A percentile compares a stretch with the other conserved stretches of the same genome.
phyloP scores from a whole-genome alignment of 2,329 filamentous ascomycete genomes.

The Penicillium janthinellum region DNA sequence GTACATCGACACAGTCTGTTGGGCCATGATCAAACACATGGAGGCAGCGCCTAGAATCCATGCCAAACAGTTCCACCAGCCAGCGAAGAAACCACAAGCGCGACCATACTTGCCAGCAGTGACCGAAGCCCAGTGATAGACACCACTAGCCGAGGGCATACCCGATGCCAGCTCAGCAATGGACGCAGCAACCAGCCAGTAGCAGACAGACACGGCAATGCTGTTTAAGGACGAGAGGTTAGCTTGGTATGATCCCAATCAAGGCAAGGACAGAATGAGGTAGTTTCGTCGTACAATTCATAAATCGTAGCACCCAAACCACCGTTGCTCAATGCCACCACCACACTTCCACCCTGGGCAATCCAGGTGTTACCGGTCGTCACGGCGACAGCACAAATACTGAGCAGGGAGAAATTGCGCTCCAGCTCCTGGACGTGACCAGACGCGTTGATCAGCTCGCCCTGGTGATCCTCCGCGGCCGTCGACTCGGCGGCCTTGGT shows the following conservation, averaged over 20 bases:
- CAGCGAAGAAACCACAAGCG: conserved; percentile 50
- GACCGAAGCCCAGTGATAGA: conserved; percentile 64
- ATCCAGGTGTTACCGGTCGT: conserved; percentile 69
- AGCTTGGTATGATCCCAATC: conserved; percentile 5
- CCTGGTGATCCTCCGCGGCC: conserved; percentile 30
- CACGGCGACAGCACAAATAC: conserved; percentile 61
- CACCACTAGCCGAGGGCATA: conserved; percentile 62
- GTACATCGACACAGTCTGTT: conserved; percentile 64
- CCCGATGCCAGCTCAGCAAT: conserved; percentile 63
- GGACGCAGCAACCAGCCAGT: conserved; percentile 60
- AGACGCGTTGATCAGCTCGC: conserved; percentile 61
- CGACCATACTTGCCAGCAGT: conserved; percentile 60
- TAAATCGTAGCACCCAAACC: conserved; percentile 64
- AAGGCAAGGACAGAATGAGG: neutral
- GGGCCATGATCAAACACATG: conserved; percentile 60
- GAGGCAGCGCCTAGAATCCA: conserved; percentile 66
- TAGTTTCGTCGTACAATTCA: conserved; percentile 52
- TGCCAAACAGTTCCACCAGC: conserved; percentile 48
- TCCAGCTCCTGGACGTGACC: conserved; percentile 65
- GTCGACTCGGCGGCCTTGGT: conserved; percentile 23
- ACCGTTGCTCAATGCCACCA: conserved; percentile 61
- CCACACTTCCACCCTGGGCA: conserved; percentile 62
- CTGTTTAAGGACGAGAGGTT: conserved; percentile 26
- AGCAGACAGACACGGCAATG: conserved; percentile 53
- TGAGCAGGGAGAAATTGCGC: conserved; percentile 63